These are phyloP conservation scores for Phallus indusiatus DNA, from an alignment of 768 basidiomycete genomes.

Conservation along the genomic window DNA sequence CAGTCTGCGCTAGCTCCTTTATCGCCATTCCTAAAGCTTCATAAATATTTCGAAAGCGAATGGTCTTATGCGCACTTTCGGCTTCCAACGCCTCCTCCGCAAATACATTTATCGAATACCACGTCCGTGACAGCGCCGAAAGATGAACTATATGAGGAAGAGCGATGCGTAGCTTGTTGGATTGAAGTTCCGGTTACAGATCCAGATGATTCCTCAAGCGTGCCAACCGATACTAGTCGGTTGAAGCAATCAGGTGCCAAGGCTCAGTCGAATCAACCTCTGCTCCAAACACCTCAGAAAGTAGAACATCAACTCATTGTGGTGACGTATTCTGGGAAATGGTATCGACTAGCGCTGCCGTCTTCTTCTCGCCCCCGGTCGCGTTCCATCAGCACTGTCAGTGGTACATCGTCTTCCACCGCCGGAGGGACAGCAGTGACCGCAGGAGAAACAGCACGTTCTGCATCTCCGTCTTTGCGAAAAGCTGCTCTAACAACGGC, in stretches of 20 bases:
- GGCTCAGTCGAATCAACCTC: too few relatives aligned
- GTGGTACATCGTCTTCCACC: conserved; percentile 10
- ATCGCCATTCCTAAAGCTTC: conserved; percentile 70
- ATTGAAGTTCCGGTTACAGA: conserved; percentile 41
- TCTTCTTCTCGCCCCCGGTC: conserved; percentile 16
- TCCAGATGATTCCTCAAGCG: conserved; percentile 1
- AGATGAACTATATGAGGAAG: conserved; percentile 55
- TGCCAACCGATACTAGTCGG: conserved; percentile 9
- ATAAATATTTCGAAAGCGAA: conserved; percentile 89
- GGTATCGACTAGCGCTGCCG: conserved; percentile 77
- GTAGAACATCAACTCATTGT: conserved; percentile 71
- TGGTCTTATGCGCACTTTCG: conserved; percentile 94
- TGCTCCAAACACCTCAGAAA: not conserved
- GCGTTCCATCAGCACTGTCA: conserved; percentile 19
- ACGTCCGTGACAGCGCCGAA: conserved; percentile 43
- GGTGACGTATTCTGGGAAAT: conserved; percentile 82
- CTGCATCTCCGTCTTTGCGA: conserved; percentile 25
- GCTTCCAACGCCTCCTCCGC: conserved; percentile 76
- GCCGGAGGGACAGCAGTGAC: conserved; percentile 15
- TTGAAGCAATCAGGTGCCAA: not conserved
- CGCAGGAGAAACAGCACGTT: conserved; percentile 31
- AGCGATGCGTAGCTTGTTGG: conserved; percentile 85
- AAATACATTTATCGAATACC: conserved; percentile 61
- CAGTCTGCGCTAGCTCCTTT: conserved; percentile 77
- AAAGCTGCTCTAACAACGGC: too few relatives aligned